These are phyloP conservation scores for Dryadomyces quercivorus DNA, from an alignment of 2,329 filamentous ascomycete genomes.

Conservation along the genomic window DNA sequence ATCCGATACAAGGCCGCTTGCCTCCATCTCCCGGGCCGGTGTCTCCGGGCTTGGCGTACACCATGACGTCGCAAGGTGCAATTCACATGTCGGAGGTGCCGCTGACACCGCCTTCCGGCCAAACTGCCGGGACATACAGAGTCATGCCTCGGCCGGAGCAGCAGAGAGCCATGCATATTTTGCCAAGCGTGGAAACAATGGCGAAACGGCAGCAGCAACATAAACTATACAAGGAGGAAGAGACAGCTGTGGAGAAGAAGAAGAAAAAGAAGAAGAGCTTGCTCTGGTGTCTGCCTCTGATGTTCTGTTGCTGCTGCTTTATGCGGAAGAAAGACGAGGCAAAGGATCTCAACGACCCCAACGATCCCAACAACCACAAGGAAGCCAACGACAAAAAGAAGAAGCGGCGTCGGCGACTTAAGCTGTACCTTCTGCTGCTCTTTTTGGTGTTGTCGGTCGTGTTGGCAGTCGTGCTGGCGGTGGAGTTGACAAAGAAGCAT, in stretches of 20 bases:
- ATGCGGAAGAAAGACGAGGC: not conserved
- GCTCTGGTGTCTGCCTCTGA: conserved; percentile 36
- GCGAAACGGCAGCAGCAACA: conserved; percentile 16
- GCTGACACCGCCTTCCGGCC: conserved; percentile 29
- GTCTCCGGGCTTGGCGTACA: conserved; percentile 48
- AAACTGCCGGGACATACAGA: conserved; percentile 21
- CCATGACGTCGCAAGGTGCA: conserved; percentile 50
- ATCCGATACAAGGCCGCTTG: conserved; percentile 32
- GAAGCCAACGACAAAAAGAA: not conserved
- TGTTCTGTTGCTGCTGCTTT: not conserved
- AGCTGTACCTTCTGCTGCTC: conserved; percentile 15
- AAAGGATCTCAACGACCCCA: not conserved
- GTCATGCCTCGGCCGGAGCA: not conserved
- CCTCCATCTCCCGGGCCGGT: conserved; percentile 48
- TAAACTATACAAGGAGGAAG: conserved; percentile 53
- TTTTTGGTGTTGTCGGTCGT: conserved; percentile 38
- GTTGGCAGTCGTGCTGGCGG: conserved; percentile 44
- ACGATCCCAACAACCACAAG: not conserved
- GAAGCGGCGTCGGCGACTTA: not conserved
- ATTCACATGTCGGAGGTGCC: conserved; percentile 50
- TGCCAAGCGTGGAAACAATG: not conserved
- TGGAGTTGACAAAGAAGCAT: conserved; percentile 34
- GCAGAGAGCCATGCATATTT: not conserved
- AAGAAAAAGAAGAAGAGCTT: conserved; percentile 26
- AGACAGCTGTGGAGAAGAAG: conserved; percentile 40